Evolutionary conservation across 1,139 yeast species (phyloP).

Genomic region (Casaregolazyma lundiana): DNA sequence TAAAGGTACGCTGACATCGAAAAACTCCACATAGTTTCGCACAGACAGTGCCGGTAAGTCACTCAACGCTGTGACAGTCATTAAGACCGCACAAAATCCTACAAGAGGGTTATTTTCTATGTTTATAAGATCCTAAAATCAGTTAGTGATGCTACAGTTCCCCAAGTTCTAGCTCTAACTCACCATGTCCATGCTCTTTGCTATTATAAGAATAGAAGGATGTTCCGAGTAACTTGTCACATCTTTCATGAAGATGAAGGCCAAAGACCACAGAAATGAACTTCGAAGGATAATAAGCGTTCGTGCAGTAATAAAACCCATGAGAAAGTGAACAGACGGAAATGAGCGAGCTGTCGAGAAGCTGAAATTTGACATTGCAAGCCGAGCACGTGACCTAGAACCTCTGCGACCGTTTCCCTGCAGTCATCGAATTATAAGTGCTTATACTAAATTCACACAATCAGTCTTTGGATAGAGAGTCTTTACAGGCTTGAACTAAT

Average conservation of each 20-base stretch:
- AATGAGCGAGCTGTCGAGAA: not conserved
- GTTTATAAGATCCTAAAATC: slow-evolving; percentile 10
- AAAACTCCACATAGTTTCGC: slow-evolving; percentile 40
- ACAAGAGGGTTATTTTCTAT: slow-evolving; percentile 36
- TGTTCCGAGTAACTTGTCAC: slow-evolving; percentile 37
- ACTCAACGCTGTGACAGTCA: slow-evolving; percentile 32
- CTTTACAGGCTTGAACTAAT: too few relatives aligned
- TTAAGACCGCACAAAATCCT: slow-evolving; percentile 43
- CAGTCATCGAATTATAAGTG: too few relatives aligned
- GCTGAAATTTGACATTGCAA: not conserved
- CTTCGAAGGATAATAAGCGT: slow-evolving; percentile 36
- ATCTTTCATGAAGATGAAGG: slow-evolving; percentile 39
- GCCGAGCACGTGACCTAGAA: not conserved
- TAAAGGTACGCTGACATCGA: slow-evolving; percentile 65
- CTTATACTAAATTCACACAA: too few relatives aligned
- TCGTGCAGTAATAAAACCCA: slow-evolving; percentile 26
- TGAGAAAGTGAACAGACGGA: slow-evolving; percentile 10
- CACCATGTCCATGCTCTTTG: slow-evolving; percentile 51
- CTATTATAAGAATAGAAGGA: slow-evolving; percentile 47
- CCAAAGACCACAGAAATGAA: slow-evolving; percentile 40
- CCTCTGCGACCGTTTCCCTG: not conserved
- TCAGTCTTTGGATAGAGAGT: too few relatives aligned
- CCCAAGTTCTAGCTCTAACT: slow-evolving; percentile 14
- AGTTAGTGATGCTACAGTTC: not conserved
- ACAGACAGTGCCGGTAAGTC: slow-evolving; percentile 29